Evolutionary conservation across 1,284 basidiomycete species (phyloP), one percentile per base, ranked within the genome.

Genomic region (Albatrellus sp.): DNA sequence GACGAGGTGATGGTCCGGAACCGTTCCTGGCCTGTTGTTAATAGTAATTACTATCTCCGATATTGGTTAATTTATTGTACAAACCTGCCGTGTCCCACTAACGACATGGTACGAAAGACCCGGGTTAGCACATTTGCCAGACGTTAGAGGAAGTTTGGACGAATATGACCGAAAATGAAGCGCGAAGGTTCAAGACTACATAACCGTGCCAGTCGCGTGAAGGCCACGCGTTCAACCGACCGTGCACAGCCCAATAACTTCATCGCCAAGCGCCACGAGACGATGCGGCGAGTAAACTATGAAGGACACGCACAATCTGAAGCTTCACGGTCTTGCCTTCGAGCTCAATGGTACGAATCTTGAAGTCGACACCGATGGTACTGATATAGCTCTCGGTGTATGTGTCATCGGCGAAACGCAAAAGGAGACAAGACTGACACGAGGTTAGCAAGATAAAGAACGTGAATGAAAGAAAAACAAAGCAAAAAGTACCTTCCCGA

Each of bases 271-370:
- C 19, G 14, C 24, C 11, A 24, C 24, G 24, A 24, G 7, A 24
- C 17, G 40, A 13, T 16, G 37, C 37, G 14, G 19, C 30, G 30
- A 9, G 17, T 17, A 14, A 32, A 31, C 12, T 14, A 19, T 20
- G 10, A 41, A 46, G 30, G 38, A 52, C 40, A 79, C 92, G 69
- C 61, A 97, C 93, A 67, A 99, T 99, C 69, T 98, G 96, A 50
- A 99, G 79, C 67, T 98, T 99, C 59, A 98, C 91, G 1, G 91
- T 98, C 88, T 98, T 98, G 54, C 94, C 94, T 65, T 98, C 96
- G 45, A 99, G 77, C 67, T 99, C 96, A 64, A 99, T 98, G 40
- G 96, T 99, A 57, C 96, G 78, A 70, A 99, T 98, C 85, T 99
- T 99, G 75, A 98, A 99, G 73, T 99, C 96, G 49, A 98, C 91